These are phyloP conservation scores for Leccinum holopus DNA, from an alignment of 1,284 basidiomycete species.

Conservation along the genomic window DNA sequence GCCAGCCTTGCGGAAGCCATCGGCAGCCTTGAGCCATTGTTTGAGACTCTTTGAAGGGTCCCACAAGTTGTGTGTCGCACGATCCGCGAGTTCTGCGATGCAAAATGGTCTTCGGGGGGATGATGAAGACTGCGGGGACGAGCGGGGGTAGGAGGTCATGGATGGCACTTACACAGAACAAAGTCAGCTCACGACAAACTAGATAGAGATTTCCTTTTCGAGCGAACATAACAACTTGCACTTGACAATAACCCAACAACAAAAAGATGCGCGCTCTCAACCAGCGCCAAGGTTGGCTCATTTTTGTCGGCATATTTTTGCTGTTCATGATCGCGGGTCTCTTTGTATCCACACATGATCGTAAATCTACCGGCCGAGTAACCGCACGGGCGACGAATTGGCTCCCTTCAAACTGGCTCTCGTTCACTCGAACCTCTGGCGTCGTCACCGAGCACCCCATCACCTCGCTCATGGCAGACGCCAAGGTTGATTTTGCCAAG, in stretches of 20 bases:
- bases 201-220: conserved; percentile 24
- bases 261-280: conserved; percentile 21
- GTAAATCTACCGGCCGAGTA: conserved; percentile 7
- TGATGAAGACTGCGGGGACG: conserved; percentile 22
- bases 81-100: conserved; percentile 39
- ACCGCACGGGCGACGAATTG: conserved; percentile 13
- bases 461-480: conserved; percentile 76
- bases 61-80: conserved; percentile 33
- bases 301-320: conserved; percentile 47
- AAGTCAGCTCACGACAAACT: not conserved
- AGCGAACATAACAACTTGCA: conserved; percentile 7
- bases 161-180: conserved; percentile 8
- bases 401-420: conserved; percentile 23
- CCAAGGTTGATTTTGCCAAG: conserved; percentile 63
- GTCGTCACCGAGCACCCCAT: conserved; percentile 68
- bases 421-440: conserved; percentile 10
- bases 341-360: conserved; percentile 40
- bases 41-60: conserved; percentile 38
- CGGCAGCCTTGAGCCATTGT: conserved; percentile 38
- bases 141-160: conserved; percentile 31
- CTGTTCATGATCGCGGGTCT: conserved; percentile 60
- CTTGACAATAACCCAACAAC: not conserved
- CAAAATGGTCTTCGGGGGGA: conserved; percentile 31
- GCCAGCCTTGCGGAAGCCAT: conserved; percentile 36
- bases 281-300: conserved; percentile 40